A percentile compares a stretch with the other conserved stretches of the same genome.
Conservation (phyloP, 352 stramenopile genomes). For the Phytophthora niederhauseri region DNA sequence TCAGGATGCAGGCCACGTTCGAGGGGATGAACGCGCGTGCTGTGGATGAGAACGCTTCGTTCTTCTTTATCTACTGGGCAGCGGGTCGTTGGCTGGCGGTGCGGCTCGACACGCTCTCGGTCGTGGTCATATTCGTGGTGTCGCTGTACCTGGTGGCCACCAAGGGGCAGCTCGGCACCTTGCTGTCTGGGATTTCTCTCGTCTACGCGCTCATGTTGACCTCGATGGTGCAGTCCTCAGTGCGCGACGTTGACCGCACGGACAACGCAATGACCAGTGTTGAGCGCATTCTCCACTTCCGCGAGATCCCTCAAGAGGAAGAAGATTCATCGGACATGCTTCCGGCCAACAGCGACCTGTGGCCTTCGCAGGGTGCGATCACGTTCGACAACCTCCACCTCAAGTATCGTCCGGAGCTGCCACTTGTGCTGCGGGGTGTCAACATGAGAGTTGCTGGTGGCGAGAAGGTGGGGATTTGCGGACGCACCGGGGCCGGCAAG, state of each 20-base stretch:
- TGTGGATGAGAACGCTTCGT: conserved; percentile 48
- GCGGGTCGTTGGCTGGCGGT: conserved; percentile 93
- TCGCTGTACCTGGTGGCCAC: conserved; percentile 86
- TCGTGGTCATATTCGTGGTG: conserved; percentile 89
- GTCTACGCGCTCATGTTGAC: conserved; percentile 42
- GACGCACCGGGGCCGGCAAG: conserved; percentile 47
- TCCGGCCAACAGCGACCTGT: conserved; percentile 17
- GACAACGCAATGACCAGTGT: conserved; percentile 48
- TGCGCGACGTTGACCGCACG: conserved; percentile 31
- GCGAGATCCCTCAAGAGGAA: conserved; percentile 28
- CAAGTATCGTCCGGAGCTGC: conserved; percentile 44
- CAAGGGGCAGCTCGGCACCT: conserved; percentile 38
- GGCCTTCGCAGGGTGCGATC: conserved; percentile 36
- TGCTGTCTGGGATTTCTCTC: conserved; percentile 38
- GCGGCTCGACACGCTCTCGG: conserved; percentile 79
- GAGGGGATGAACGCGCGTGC: conserved; percentile 39
- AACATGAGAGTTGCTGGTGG: conserved; percentile 30
- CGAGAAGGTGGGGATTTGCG: conserved; percentile 46
- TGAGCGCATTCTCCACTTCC: conserved; percentile 40
- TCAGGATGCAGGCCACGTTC: conserved; percentile 63
- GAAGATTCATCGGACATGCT: conserved; percentile 6
- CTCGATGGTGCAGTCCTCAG: conserved; percentile 51
- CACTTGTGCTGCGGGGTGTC: conserved; percentile 45
- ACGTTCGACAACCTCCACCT: conserved; percentile 39
- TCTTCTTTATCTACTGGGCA: conserved; percentile 51